phyloP scores from a whole-genome alignment of 2,329 filamentous ascomycete species.

The Didymella sp. region DNA sequence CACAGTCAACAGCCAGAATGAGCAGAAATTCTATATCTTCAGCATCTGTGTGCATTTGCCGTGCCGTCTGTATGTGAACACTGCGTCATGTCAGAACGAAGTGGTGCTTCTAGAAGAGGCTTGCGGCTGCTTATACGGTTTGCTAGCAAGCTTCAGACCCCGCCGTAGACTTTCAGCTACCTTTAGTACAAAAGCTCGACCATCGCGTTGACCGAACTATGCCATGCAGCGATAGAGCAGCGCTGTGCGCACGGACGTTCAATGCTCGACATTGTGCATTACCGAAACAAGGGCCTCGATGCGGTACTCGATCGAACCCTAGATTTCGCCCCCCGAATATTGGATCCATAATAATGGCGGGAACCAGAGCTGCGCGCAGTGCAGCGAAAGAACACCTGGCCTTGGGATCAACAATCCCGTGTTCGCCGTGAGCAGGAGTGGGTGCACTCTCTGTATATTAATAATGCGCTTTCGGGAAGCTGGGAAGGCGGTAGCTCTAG shows the following conservation, averaged over 20 bases:
- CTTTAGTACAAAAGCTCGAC: neutral
- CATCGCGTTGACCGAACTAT: neutral
- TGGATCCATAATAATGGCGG: conserved; percentile 2
- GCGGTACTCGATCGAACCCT: conserved; percentile 1
- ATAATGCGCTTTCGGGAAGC: conserved; percentile 28
- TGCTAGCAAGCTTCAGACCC: neutral
- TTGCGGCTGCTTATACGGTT: neutral
- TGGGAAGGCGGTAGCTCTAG: conserved; percentile 25
- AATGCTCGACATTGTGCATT: conserved; percentile 9
- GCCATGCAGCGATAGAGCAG: conserved; percentile 1
- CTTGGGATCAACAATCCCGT: conserved; percentile 17
- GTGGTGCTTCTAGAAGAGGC: neutral
- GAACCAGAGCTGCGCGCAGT: neutral
- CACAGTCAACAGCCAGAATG: neutral
- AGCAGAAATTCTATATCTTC: neutral
- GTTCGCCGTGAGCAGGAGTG: conserved; percentile 12
- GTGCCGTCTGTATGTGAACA: neutral
- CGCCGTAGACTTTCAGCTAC: neutral
- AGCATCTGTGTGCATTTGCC: neutral
- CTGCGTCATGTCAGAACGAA: neutral
- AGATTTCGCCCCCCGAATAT: neutral
- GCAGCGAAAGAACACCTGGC: conserved; percentile 38
- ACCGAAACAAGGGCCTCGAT: conserved; percentile 14
- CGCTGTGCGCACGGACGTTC: neutral
- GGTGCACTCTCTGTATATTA: conserved; percentile 31